Evolutionary conservation across 129 eudicot species (phyloP), one percentile per base, ranked within the genome.

Genomic region (Saussurea involucrata): DNA sequence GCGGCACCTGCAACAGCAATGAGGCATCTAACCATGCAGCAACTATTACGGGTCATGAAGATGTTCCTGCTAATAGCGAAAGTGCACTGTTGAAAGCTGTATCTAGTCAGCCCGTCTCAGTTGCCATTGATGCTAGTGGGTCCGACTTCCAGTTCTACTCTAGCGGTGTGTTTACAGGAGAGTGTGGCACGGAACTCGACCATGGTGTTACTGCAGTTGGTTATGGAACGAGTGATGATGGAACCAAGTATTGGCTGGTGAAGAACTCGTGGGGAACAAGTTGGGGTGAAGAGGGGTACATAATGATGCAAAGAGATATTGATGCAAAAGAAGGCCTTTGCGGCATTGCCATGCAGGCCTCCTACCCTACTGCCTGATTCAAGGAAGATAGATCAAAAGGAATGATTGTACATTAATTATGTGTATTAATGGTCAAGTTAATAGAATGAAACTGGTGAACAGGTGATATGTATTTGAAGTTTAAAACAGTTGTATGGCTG

Each of bases 331-430:
- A 72, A 53, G 77, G 77, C 29, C 34, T 74, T 21, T 58, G 78
- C 22, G 78, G 69, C 20, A 73, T 73, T 28, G 77, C 77, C 3
- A 73, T 73, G 77, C 49, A 73, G n/a, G 71, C 77, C 0, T 73
- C 77, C 4, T 73, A 73, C 24, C 77, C 77, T 8, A 57, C 67
- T 55, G 46, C 76, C n/a, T 72, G 29, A 24, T 67, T 32, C 0
- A 1, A 29, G n/a, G n/a, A n/a, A n/a, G 28, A 24, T 32, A 13
- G 87, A 70, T 44, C 76, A 88, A 0, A 72, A 68, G 78, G 84
- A 88, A 46, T 80, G 83, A 36, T 83, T 86, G 24, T 89, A 89
- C 4, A 89, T 81, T 88, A 89, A 37, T 1, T 57, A 46, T 75
- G 21, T 69, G 31, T 75, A 75, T 40, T 60, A 21, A 10, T 18